Percentiles rank a stretch among this genome's conserved stretches.
phyloP scores from a whole-genome alignment of 176 grass and related monocot species.

The Triticum urartu region DNA sequence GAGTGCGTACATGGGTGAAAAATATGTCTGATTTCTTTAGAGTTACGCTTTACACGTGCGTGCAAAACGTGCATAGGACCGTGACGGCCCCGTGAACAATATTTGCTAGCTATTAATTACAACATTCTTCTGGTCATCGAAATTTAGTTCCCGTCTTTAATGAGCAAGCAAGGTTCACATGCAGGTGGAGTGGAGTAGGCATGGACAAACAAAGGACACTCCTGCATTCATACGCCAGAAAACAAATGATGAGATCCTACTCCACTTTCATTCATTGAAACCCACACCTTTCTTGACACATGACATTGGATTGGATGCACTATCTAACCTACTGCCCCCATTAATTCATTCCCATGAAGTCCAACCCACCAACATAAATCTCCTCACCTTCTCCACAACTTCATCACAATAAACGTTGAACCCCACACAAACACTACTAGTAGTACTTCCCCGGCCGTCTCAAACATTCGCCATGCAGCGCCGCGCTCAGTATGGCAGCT shows the following conservation, averaged over 20 bases:
- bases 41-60: too few relatives aligned
- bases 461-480: conserved; percentile 1
- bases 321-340: not conserved
- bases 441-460: not conserved
- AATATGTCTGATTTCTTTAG: not conserved
- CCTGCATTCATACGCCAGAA: conserved; percentile 5
- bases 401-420: not conserved
- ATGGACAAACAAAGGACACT: not conserved
- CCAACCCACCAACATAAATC: not conserved
- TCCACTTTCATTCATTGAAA: conserved; percentile 21
- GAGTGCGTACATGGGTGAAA: too few relatives aligned
- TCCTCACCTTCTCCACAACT: not conserved
- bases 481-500: not conserved
- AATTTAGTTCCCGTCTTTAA: not conserved
- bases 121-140: not conserved
- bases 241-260: conserved; percentile 24
- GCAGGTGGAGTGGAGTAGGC: not conserved
- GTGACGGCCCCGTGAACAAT: not conserved
- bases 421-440: not conserved
- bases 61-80: not conserved
- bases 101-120: not conserved
- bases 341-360: not conserved
- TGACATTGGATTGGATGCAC: conserved; percentile 26
- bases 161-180: conserved; percentile 2
- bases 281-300: not conserved